Percentiles rank a stretch among this genome's conserved stretches.
Conservation (phyloP, 495 filamentous ascomycete species). For the Xylaria venustula region DNA sequence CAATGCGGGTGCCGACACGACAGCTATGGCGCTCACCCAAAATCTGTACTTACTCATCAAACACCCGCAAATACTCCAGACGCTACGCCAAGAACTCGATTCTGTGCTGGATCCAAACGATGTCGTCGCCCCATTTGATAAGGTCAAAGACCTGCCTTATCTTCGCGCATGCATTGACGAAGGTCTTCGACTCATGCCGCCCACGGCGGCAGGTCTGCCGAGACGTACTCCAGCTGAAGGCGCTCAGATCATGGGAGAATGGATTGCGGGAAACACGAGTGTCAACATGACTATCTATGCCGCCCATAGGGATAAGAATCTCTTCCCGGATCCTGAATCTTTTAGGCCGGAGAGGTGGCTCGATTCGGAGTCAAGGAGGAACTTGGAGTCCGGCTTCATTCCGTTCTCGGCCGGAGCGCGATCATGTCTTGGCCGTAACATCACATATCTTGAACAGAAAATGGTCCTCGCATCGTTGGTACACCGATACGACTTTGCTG, state of each 20-base stretch:
- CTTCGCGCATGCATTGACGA: background rate
- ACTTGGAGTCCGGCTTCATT: background rate
- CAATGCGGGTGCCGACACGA: background rate
- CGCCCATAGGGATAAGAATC: background rate
- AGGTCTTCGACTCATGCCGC: background rate
- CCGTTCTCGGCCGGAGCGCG: background rate
- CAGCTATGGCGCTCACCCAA: background rate
- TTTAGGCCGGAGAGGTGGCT: background rate
- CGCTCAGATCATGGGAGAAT: background rate
- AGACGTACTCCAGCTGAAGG: background rate
- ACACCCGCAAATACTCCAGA: background rate
- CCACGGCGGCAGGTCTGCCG: background rate
- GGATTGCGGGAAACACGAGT: background rate
- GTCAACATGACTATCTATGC: background rate
- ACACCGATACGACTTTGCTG: background rate
- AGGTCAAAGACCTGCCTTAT: background rate
- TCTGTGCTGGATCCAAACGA: background rate
- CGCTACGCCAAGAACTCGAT: background rate
- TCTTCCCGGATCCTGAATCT: background rate
- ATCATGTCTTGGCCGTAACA: background rate
- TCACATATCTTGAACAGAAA: background rate
- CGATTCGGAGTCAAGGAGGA: background rate
- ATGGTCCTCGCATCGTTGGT: background rate
- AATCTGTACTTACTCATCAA: background rate
- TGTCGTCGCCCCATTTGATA: background rate